phyloP scores from a whole-genome alignment of 2,329 filamentous ascomycete genomes.

The Mollisia scopiformis region DNA sequence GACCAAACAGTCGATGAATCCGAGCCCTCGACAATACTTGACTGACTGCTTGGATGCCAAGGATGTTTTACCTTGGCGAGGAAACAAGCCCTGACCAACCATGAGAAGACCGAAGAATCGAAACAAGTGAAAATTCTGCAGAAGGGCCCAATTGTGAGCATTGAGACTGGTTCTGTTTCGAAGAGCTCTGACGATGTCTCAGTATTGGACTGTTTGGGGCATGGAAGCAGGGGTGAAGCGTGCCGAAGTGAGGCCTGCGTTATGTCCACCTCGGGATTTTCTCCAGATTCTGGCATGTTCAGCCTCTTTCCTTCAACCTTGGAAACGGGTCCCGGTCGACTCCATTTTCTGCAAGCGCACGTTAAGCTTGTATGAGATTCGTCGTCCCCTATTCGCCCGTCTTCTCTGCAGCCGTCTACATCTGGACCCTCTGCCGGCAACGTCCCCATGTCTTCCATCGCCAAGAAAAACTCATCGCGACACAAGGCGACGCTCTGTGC shows the following conservation, averaged over 20 bases:
- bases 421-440: neutral
- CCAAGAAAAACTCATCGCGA: neutral
- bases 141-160: neutral
- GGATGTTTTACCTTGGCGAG: neutral
- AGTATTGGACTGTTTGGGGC: constrained; percentile 3
- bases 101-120: neutral
- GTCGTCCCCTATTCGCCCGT: constrained; percentile 8
- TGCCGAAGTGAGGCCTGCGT: neutral
- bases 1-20: constrained; percentile 12
- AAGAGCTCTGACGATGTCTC: neutral
- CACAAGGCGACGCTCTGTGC: constrained; percentile 13
- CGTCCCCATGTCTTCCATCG: neutral
- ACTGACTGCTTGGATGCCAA: neutral
- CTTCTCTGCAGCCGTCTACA: constrained; percentile 6
- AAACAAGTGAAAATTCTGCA: neutral
- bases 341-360: neutral
- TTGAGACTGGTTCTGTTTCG: constrained; percentile 8
- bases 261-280: neutral
- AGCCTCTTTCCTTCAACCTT: neutral
- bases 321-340: neutral
- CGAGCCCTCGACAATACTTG: neutral
- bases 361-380: neutral
- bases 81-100: neutral
- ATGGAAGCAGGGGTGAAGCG: neutral
- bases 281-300: neutral